Evolutionary conservation across 2,329 filamentous ascomycete genomes (phyloP), one percentile per base, ranked within the genome.

Genomic region (Verticillium alfalfae): DNA sequence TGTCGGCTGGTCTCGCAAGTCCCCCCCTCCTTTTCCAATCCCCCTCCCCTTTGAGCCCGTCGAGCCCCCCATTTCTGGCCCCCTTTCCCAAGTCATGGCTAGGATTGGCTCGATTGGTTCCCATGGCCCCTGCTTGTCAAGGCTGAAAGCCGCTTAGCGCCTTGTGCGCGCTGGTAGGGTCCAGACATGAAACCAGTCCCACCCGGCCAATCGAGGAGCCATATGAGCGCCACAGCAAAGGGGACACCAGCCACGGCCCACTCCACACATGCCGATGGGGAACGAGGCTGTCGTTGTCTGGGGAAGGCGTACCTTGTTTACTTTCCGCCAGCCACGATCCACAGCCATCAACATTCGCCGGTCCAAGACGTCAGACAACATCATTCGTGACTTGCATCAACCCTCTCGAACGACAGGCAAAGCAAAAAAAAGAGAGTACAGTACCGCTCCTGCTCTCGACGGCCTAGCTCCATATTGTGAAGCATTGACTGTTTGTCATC

Each of bases 221-320:
- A 66, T 57, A 58, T 16, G 18, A 38, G 18, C 60, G 62, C 64
- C 59, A 65, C 67, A 63, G 9, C 16, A 49, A 41, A 58, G 36
- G 26, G 15, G 4, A 2, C 61, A 62, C 59, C 54, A 65, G 64
- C 68, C 65, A 66, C 67, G 58, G 22, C 37, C 16, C 31, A n/a
- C 61, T 54, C 45, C 56, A 57, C 16, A 52, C 60, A 60, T 68
- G 66, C 66, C 67, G 45, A 52, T 12, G 45, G 45, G 18, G 45
- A 52, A 52, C 45, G 45, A 69, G 65, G 70, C 66, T 67, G 60
- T 52, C 59, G 70, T 71, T 70, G 70, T 70, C 66, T 60, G 62
- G 58, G 58, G 37, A 54, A 60, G 34, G 58, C 26, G 58, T 39
- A 55, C 57, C 26, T 63, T 63, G 63, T 64, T 63, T 64, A 63